phyloP scores from a whole-genome alignment of 371 early-diverging fungal species.

The Thermomucor indicae-seudaticae region DNA sequence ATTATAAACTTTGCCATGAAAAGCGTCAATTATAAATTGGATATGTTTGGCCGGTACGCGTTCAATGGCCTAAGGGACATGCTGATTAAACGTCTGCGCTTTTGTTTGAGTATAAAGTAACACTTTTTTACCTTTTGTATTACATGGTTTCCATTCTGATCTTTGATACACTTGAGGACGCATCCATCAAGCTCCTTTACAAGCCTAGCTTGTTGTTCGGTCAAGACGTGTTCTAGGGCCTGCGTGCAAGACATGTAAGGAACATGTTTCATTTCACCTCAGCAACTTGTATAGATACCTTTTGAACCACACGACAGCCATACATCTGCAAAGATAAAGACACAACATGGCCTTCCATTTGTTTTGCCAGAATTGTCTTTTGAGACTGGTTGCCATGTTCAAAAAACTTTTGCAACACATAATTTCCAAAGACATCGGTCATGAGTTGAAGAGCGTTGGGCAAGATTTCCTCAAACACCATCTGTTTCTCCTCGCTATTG shows the following conservation, averaged over 20 bases:
- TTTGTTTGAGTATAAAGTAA: not conserved
- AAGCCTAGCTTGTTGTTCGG: conserved; percentile 88
- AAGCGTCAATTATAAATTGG: conserved; percentile 95
- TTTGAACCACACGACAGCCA: conserved; percentile 99
- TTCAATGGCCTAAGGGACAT: conserved; percentile 83
- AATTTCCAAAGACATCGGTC: conserved; percentile 99
- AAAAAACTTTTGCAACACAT: conserved; percentile 99
- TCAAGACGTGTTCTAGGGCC: conserved; percentile 92
- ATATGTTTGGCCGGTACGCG: conserved; percentile 90
- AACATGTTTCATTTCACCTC: not conserved
- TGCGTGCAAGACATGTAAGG: not conserved
- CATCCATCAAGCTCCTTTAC: conserved; percentile 93
- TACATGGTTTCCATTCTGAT: conserved; percentile 99
- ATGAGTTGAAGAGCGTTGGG: conserved; percentile 93
- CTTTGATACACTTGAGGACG: conserved; percentile 97
- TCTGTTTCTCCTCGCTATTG: conserved; percentile 90
- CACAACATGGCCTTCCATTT: conserved; percentile 95
- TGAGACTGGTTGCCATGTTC: conserved; percentile 90
- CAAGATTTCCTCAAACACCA: conserved; percentile 96
- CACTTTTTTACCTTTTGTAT: conserved; percentile 82
- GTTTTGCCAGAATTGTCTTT: conserved; percentile 81
- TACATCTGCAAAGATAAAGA: conserved; percentile 99
- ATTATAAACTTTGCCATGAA: conserved; percentile 94
- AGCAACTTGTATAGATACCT: conserved; percentile 26
- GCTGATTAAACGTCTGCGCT: not conserved